Base-by-base conservation (phyloP, 2,329 filamentous ascomycete genomes). In the Cladosporium sp. region DNA sequence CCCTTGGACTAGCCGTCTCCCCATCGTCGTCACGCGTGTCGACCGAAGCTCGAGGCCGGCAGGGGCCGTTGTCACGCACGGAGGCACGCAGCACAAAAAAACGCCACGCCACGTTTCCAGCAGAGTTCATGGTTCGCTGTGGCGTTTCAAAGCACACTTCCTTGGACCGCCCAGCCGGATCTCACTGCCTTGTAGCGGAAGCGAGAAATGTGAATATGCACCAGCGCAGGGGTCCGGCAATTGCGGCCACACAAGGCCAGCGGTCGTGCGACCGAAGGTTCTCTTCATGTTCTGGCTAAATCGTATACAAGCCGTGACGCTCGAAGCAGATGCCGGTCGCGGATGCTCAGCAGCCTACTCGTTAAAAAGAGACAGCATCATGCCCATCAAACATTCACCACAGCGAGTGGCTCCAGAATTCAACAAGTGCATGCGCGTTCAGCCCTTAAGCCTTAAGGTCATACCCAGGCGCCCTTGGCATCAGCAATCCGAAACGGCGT, bases 91-190 rank as follows among this genome's bases (percentile, higher is more conserved):
- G 30, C 30, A 34, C 30, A 34, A 34, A 8, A 34, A 34, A 12
- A 34, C 30, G 30, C 30, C 30, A 30, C 22, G 43, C 43, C 43
- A 47, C 43, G 43, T 47, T 47, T 30, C 25, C 43, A n/a, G 30
- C 43, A 47, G 43, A 47, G 25, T 47, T 47, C 15, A 28, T 17
- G 22, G 22, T 15, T 17, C 28, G 43, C 20, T 42, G 17, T 40
- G 38, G 38, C n/a, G 38, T n/a, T 40, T 17, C n/a, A 3, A 20
- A 7, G 8, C 2, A 34, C n/a, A n/a, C n/a, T n/a, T n/a, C n/a
- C n/a, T n/a, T n/a, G n/a, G 49, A 30, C 49, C 49, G 49, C 49
- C 49, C 49, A 51, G 49, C 49, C 49, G 49, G 49, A 51, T 22
- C 49, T 38, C 12, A 15, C 34, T 37, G 17, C 40, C 39, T n/a